Conservation (phyloP, 164 flowering plant species). For the Chloranthus sessilifolius region DNA sequence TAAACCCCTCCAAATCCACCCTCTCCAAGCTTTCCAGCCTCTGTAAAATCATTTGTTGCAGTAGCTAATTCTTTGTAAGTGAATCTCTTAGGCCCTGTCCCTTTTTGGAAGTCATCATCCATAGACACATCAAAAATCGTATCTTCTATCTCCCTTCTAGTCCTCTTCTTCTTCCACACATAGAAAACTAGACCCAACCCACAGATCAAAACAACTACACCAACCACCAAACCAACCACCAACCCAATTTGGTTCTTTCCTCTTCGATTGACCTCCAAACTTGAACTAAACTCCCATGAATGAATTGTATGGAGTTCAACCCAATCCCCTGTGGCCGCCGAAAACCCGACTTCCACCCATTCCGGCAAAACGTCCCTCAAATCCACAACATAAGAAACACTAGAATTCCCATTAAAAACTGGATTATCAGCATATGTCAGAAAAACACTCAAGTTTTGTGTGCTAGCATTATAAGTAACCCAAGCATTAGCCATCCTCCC, state of each 20-base stretch:
- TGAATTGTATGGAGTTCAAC: slow-evolving; percentile 35
- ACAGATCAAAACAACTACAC: slow-evolving; percentile 5
- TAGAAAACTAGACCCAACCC: slow-evolving; percentile 11
- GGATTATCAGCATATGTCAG: slow-evolving; percentile 37
- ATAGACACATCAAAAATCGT: slow-evolving; percentile 14
- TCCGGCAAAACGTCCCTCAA: slow-evolving; percentile 40
- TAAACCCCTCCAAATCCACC: slow-evolving; percentile 39
- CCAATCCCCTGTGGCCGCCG: slow-evolving; percentile 54
- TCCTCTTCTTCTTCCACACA: slow-evolving; percentile 12
- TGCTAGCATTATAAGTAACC: slow-evolving; percentile 15
- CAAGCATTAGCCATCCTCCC: slow-evolving; percentile 47
- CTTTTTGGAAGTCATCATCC: slow-evolving; percentile 33
- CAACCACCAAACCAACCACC: slow-evolving; percentile 10
- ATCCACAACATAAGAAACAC: slow-evolving; percentile 32
- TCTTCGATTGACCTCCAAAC: slow-evolving; percentile 19
- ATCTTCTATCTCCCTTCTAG: not conserved
- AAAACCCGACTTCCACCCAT: slow-evolving; percentile 45
- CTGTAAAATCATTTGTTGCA: slow-evolving; percentile 23
- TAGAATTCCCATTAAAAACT: slow-evolving; percentile 21
- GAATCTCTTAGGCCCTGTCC: slow-evolving; percentile 30
- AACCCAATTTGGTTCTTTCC: slow-evolving; percentile 1
- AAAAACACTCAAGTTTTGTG: slow-evolving; percentile 32
- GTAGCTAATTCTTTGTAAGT: slow-evolving; percentile 18
- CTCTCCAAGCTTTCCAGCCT: slow-evolving; percentile 26
- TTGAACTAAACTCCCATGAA: slow-evolving; percentile 57